These are phyloP conservation scores for Mucor saturninus DNA, from an alignment of 371 early-diverging fungal species.

Conservation along the genomic window DNA sequence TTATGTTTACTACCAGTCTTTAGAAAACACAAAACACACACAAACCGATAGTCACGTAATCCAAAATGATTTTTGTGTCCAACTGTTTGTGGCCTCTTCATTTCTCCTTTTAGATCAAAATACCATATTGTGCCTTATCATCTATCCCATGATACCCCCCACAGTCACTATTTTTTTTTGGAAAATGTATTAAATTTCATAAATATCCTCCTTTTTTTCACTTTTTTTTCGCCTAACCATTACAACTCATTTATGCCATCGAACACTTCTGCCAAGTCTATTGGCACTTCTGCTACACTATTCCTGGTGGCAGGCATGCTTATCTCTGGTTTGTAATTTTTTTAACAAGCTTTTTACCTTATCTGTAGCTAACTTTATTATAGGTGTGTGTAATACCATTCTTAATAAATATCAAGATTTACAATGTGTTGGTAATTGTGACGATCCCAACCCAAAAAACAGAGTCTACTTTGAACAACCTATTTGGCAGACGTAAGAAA, in stretches of 20 bases:
- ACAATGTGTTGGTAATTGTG: slow-evolving; percentile 89
- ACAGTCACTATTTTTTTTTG: no score
- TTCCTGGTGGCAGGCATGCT: slow-evolving; percentile 78
- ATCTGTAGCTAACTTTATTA: not conserved
- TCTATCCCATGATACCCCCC: no score
- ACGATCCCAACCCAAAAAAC: slow-evolving; percentile 75
- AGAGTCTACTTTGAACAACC: slow-evolving; percentile 92
- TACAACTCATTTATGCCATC: slow-evolving; percentile 1
- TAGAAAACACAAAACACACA: no score
- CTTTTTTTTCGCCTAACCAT: no score
- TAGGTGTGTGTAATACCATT: slow-evolving; percentile 79
- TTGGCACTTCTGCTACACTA: slow-evolving; percentile 15
- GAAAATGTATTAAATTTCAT: no score
- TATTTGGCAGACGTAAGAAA: slow-evolving; percentile 87
- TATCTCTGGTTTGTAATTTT: slow-evolving; percentile 62
- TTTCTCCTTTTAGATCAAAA: no score
- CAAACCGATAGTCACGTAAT: no score
- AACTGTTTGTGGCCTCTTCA: no score
- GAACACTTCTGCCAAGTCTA: not conserved
- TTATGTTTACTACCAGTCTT: no score
- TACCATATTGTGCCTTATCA: no score
- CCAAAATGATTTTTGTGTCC: no score
- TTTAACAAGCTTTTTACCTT: not conserved
- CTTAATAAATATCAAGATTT: slow-evolving; percentile 86
- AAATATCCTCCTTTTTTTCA: no score